Percentiles rank a stretch among this genome's conserved stretches.
phyloP scores from a whole-genome alignment of 495 filamentous ascomycete species.

The Terfezia claveryi region DNA sequence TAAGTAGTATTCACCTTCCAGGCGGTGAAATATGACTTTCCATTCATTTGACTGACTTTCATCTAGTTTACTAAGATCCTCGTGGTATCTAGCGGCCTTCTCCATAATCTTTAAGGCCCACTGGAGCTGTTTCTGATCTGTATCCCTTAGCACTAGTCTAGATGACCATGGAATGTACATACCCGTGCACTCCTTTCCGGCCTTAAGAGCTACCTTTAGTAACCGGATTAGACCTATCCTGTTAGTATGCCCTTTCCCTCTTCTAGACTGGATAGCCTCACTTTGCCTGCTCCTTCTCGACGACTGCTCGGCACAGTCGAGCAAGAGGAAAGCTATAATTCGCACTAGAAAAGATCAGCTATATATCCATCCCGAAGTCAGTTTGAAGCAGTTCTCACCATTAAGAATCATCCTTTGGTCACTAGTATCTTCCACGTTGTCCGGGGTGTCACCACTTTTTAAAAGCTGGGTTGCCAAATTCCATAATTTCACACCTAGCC shows the following conservation, averaged over 20 bases:
- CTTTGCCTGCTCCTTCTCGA: not conserved
- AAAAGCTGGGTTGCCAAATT: no score
- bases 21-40: conserved; percentile 18
- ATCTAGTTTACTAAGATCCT: conserved; percentile 26
- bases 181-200: conserved; percentile 28
- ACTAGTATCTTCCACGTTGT: no score
- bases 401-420: no score
- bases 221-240: not conserved
- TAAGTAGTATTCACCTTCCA: conserved; percentile 45
- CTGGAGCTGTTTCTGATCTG: no score
- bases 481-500: no score
- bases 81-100: conserved; percentile 40
- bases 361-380: no score
- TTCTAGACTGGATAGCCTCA: not conserved
- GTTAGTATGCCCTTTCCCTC: not conserved
- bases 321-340: not conserved
- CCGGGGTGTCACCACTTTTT: no score
- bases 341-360: not conserved
- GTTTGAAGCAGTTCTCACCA: no score
- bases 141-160: no score
- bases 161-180: conserved; percentile 22
- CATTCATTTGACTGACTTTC: conserved; percentile 10
- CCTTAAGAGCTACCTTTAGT: not conserved
- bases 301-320: not conserved
- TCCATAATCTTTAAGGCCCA: conserved; percentile 37